These are phyloP conservation scores for Trichosporon asahii DNA, from an alignment of 1,284 basidiomycete genomes.

Conservation along the genomic window DNA sequence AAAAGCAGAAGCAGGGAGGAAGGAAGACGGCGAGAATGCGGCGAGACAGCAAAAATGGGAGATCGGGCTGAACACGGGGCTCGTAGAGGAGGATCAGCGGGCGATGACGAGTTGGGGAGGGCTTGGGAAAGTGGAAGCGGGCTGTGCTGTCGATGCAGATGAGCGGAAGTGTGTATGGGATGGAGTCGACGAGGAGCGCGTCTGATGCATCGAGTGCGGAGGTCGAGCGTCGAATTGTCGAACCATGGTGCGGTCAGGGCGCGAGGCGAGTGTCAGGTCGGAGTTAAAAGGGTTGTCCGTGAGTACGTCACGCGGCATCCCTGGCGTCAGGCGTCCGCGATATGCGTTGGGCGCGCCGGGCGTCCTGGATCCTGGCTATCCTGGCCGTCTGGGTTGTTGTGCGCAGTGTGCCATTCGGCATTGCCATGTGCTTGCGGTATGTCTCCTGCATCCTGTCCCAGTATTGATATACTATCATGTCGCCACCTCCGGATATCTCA, in stretches of 20 bases:
- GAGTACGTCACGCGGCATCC: slow-evolving; percentile 5
- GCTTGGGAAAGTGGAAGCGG: no score
- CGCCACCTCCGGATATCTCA: slow-evolving; percentile 9
- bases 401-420: neutral
- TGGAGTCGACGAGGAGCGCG: neutral
- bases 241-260: neutral
- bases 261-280: neutral
- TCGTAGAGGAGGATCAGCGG: neutral
- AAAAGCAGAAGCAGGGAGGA: no score
- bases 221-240: neutral
- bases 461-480: slow-evolving; percentile 9
- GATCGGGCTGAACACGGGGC: no score
- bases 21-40: neutral
- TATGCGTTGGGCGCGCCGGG: neutral
- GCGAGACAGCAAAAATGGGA: neutral
- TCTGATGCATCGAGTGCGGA: neutral
- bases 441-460: neutral
- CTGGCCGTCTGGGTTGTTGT: neutral
- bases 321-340: neutral
- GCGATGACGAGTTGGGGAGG: no score
- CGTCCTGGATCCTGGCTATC: no score
- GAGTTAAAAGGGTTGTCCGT: slow-evolving; percentile 9
- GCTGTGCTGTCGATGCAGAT: neutral
- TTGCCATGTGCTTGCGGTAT: slow-evolving; percentile 6
- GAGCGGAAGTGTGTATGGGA: neutral